Conservation (phyloP, 257 asterid species). For the Salvia miltiorrhiza region DNA sequence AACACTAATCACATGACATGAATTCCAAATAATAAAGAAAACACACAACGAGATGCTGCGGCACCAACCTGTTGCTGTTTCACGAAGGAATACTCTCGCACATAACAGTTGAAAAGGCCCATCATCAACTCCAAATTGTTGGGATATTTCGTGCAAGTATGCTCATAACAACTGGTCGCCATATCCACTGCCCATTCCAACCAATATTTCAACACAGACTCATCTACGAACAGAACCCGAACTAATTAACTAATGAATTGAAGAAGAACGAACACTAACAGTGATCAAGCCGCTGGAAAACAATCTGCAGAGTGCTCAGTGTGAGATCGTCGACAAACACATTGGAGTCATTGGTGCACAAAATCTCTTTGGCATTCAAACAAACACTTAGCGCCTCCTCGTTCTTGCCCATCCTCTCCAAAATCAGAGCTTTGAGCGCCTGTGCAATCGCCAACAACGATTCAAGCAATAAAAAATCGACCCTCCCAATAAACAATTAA, state of each 20-base stretch:
- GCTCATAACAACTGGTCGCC: slow-evolving; percentile 93
- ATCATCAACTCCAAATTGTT: slow-evolving; percentile 82
- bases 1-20: background rate
- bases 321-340: slow-evolving; percentile 82
- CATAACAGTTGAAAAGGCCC: slow-evolving; percentile 93
- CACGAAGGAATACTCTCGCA: slow-evolving; percentile 85
- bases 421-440: slow-evolving; percentile 84
- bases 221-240: background rate
- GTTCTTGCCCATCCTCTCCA: slow-evolving; percentile 82
- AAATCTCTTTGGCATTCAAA: slow-evolving; percentile 70
- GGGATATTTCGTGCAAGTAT: slow-evolving; percentile 76
- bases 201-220: background rate
- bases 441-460: slow-evolving; percentile 28
- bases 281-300: slow-evolving; percentile 87
- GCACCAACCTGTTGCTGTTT: slow-evolving; percentile 95
- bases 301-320: slow-evolving; percentile 91
- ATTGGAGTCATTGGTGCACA: slow-evolving; percentile 51
- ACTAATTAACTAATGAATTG: background rate
- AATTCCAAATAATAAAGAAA: background rate
- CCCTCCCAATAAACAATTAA: background rate
- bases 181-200: slow-evolving; percentile 62
- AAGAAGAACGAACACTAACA: slow-evolving; percentile 40
- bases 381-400: slow-evolving; percentile 84
- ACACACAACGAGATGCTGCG: background rate
- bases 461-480: background rate